Conservation (phyloP, 1,284 basidiomycete genomes). For the Waitea zeae region DNA sequence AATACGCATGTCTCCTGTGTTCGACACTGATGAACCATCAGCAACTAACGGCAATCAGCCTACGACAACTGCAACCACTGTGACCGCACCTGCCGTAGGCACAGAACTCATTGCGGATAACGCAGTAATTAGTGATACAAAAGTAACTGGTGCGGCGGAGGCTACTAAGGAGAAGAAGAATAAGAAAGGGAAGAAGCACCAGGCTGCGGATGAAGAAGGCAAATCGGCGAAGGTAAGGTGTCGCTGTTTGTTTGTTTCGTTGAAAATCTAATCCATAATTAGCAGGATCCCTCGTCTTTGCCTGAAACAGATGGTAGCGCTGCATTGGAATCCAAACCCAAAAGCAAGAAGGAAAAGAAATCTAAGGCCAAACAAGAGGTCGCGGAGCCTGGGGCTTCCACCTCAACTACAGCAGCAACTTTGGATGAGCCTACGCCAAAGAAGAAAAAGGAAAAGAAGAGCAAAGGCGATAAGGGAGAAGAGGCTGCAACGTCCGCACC, state of each 20-base stretch:
- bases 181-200: constrained; percentile 14
- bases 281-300: background rate
- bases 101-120: background rate
- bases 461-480: constrained; percentile 6
- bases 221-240: background rate
- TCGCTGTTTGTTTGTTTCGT: background rate
- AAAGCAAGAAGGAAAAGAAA: constrained; percentile 6
- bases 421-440: constrained; percentile 7
- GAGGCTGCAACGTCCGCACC: constrained; percentile 10
- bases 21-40: constrained; percentile 7
- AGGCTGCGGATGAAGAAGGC: constrained; percentile 3
- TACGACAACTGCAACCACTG: background rate
- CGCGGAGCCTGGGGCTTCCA: background rate
- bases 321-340: background rate
- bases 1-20: constrained; percentile 27
- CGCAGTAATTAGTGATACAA: background rate
- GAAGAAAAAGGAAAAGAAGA: constrained; percentile 5
- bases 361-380: background rate
- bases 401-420: constrained; percentile 4
- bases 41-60: background rate
- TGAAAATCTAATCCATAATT: background rate
- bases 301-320: background rate
- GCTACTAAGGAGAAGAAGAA: constrained; percentile 8
- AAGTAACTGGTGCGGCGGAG: constrained; percentile 3
- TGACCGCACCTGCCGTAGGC: background rate